Percentiles rank a stretch among this genome's conserved stretches.
These are phyloP conservation scores for Arthroderma uncinatum DNA, from an alignment of 2,329 filamentous ascomycete genomes.

Conservation along the genomic window DNA sequence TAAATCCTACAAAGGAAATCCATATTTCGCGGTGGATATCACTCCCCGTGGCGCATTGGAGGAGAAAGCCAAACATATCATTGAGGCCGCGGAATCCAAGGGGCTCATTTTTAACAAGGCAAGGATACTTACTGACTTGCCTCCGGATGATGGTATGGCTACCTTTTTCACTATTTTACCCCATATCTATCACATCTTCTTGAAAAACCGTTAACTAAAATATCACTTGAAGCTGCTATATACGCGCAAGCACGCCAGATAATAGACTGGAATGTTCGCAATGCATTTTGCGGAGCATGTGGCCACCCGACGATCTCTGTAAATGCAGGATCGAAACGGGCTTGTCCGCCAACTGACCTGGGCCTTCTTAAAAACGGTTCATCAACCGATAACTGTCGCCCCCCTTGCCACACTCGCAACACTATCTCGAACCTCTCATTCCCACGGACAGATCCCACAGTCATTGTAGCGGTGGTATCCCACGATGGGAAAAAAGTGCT, in stretches of 20 bases:
- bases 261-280: constrained; percentile 87
- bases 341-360: constrained; percentile 36
- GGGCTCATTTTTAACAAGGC: constrained; percentile 58
- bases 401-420: constrained; percentile 66
- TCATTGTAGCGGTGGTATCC: constrained; percentile 88
- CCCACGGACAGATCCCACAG: constrained; percentile 83
- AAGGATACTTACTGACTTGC: constrained; percentile 50
- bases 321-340: constrained; percentile 37
- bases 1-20: constrained; percentile 61
- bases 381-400: constrained; percentile 35
- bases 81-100: constrained; percentile 47
- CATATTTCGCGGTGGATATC: constrained; percentile 83
- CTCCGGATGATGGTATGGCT: constrained; percentile 48
- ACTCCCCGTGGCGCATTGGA: constrained; percentile 57
- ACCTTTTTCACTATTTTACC: neutral
- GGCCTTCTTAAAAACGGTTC: constrained; percentile 23
- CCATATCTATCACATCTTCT: neutral
- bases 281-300: constrained; percentile 84
- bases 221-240: constrained; percentile 55
- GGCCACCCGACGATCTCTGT: constrained; percentile 60
- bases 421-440: constrained; percentile 86
- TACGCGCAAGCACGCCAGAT: constrained; percentile 82
- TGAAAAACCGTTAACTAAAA: neutral
- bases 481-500: constrained; percentile 65
- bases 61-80: constrained; percentile 49